Evolutionary conservation across 208 protist genomes (phyloP).

Genomic region (Wallacemonas sp.): DNA sequence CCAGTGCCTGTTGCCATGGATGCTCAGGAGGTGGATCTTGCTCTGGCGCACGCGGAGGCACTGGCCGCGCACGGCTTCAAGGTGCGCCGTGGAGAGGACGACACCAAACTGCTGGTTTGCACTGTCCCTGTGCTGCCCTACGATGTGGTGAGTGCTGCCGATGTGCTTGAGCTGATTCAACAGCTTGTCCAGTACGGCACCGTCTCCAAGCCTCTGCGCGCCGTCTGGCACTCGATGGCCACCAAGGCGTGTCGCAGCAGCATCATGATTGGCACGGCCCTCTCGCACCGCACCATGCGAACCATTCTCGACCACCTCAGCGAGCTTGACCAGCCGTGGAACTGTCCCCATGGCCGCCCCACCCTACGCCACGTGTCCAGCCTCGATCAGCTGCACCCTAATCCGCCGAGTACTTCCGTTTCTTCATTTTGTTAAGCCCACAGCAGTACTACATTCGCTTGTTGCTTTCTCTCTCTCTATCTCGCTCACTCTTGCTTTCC

Average conservation of each 20-base stretch:
- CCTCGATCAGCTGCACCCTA: slow-evolving; percentile 22
- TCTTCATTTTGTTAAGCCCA: not conserved
- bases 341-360: slow-evolving; percentile 94
- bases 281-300: slow-evolving; percentile 74
- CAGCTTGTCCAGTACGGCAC: slow-evolving; percentile 66
- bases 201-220: slow-evolving; percentile 62
- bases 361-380: slow-evolving; percentile 77
- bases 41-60: slow-evolving; percentile 55
- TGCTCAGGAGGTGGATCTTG: slow-evolving; percentile 73
- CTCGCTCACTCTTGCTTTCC: too few relatives aligned
- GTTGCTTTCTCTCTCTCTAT: too few relatives aligned
- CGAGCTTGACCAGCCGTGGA: slow-evolving; percentile 91
- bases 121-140: slow-evolving; percentile 85
- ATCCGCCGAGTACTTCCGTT: not conserved
- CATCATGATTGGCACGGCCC: slow-evolving; percentile 93
- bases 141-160: slow-evolving; percentile 75
- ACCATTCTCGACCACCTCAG: slow-evolving; percentile 68
- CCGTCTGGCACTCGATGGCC: slow-evolving; percentile 90
- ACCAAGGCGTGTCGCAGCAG: slow-evolving; percentile 90
- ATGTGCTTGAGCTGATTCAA: slow-evolving; percentile 88
- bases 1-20: slow-evolving; percentile 73
- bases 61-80: slow-evolving; percentile 89
- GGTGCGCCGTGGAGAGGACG: slow-evolving; percentile 24
- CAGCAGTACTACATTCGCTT: too few relatives aligned
- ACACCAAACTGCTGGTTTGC: slow-evolving; percentile 69